Percentiles rank a stretch among this genome's conserved stretches.
Evolutionary conservation across 768 basidiomycete genomes (phyloP).

Genomic region (Sarcodon aspratus): DNA sequence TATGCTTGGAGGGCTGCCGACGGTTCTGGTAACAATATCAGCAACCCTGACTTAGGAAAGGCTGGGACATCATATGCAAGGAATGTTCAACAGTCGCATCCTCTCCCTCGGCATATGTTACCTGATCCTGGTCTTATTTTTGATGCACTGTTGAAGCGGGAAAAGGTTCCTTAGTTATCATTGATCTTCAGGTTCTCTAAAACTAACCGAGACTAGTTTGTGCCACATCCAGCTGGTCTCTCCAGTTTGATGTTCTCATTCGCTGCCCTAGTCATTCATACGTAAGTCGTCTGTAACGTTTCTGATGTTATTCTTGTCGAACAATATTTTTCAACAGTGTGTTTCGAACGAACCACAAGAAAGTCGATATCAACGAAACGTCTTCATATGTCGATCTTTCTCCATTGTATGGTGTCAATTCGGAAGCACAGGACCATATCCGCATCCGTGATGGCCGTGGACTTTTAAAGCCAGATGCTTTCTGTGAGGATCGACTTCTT

Average conservation of each 20-base stretch:
- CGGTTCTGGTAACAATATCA: constrained; percentile 67
- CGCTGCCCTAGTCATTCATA: constrained; percentile 75
- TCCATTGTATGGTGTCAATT: constrained; percentile 71
- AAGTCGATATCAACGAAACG: constrained; percentile 68
- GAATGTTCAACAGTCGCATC: constrained; percentile 61
- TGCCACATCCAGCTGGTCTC: constrained; percentile 66
- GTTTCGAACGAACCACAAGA: constrained; percentile 68
- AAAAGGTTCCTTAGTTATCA: no score
- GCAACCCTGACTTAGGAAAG: constrained; percentile 61
- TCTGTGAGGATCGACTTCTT: constrained; percentile 69
- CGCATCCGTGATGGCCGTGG: constrained; percentile 71
- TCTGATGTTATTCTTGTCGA: neutral
- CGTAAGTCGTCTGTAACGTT: constrained; percentile 21
- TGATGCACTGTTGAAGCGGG: constrained; percentile 65
- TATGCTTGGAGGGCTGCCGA: constrained; percentile 67
- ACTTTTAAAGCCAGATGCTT: constrained; percentile 54
- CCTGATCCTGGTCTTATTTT: constrained; percentile 77
- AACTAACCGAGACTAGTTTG: constrained; percentile 33
- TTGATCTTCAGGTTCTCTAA: no score
- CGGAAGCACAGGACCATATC: constrained; percentile 45
- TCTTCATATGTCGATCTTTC: constrained; percentile 81
- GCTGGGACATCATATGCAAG: constrained; percentile 75
- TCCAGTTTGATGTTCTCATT: constrained; percentile 76
- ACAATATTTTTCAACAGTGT: constrained; percentile 30
- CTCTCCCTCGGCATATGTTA: constrained; percentile 54